These are phyloP conservation scores for Cynara cardunculus DNA, from an alignment of 129 eudicot species.

Conservation along the genomic window DNA sequence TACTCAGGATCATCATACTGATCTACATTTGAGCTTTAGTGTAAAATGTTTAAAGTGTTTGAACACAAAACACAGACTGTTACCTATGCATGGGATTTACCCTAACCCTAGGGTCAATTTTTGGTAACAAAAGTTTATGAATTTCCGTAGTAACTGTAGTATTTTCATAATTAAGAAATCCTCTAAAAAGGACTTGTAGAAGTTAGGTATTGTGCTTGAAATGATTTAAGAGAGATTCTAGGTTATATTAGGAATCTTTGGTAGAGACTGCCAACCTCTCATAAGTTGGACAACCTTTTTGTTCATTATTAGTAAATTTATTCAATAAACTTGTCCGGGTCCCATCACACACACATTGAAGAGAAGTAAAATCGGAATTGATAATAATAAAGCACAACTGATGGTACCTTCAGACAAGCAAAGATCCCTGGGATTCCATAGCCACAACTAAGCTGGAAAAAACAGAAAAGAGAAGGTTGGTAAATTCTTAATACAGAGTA, in stretches of 20 bases:
- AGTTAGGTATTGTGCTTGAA: conserved; percentile 11
- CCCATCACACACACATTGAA: background rate
- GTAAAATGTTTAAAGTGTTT: background rate
- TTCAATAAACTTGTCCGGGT: background rate
- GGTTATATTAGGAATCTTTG: background rate
- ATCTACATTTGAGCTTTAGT: background rate
- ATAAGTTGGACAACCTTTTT: background rate
- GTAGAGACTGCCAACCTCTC: background rate
- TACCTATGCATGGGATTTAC: background rate
- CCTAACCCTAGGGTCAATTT: background rate
- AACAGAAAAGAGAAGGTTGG: background rate
- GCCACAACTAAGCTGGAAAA: conserved; percentile 58
- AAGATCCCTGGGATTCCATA: conserved; percentile 72
- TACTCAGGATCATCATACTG: background rate
- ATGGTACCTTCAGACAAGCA: conserved; percentile 65
- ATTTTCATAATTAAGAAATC: conserved; percentile 1
- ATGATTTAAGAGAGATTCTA: background rate
- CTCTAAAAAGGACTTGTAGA: background rate
- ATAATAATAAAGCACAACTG: background rate
- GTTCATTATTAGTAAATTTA: background rate
- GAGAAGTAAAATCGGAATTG: background rate
- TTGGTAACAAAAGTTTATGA: background rate
- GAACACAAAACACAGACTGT: background rate
- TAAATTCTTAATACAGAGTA: conserved; percentile 5
- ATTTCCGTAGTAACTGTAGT: background rate